These are phyloP conservation scores for Fusarium citri DNA, from an alignment of 2,329 filamentous ascomycete genomes.

Conservation along the genomic window DNA sequence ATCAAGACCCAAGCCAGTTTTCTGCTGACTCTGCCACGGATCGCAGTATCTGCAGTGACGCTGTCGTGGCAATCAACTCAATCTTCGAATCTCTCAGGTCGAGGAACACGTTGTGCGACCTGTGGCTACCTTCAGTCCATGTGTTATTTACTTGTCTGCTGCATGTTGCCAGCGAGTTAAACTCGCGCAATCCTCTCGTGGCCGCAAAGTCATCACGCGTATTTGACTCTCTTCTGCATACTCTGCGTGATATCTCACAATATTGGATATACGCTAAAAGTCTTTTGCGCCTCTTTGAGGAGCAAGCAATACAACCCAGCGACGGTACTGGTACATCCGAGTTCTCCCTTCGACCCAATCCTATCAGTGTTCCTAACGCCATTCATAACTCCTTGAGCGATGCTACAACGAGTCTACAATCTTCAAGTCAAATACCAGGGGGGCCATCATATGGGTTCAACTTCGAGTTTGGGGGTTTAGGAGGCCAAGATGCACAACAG, in stretches of 20 bases:
- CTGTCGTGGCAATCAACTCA: constrained; percentile 44
- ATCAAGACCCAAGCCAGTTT: constrained; percentile 18
- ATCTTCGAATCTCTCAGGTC: constrained; percentile 48
- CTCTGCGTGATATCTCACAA: constrained; percentile 44
- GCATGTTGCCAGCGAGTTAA: constrained; percentile 45
- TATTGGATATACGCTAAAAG: constrained; percentile 51
- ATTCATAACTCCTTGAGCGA: constrained; percentile 11
- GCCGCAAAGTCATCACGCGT: constrained; percentile 47
- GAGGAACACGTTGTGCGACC: constrained; percentile 34
- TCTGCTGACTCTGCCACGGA: constrained; percentile 37
- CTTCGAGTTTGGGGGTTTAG: constrained; percentile 25
- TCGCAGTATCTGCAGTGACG: constrained; percentile 49
- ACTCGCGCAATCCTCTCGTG: constrained; percentile 48
- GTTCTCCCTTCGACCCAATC: constrained; percentile 39
- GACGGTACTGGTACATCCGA: constrained; percentile 4
- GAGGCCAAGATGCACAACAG: constrained; percentile 9
- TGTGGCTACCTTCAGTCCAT: constrained; percentile 47
- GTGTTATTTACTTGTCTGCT: constrained; percentile 50
- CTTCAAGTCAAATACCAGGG: neutral
- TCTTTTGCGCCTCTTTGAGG: constrained; percentile 48
- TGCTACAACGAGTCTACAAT: constrained; percentile 13
- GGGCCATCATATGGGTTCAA: constrained; percentile 28
- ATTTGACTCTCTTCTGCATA: constrained; percentile 47
- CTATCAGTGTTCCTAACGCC: constrained; percentile 4
- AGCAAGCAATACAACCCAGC: constrained; percentile 7